Evolutionary conservation across 106 monocot genomes (phyloP), one percentile per base, ranked within the genome.

Genomic region (Allium fistulosum): DNA sequence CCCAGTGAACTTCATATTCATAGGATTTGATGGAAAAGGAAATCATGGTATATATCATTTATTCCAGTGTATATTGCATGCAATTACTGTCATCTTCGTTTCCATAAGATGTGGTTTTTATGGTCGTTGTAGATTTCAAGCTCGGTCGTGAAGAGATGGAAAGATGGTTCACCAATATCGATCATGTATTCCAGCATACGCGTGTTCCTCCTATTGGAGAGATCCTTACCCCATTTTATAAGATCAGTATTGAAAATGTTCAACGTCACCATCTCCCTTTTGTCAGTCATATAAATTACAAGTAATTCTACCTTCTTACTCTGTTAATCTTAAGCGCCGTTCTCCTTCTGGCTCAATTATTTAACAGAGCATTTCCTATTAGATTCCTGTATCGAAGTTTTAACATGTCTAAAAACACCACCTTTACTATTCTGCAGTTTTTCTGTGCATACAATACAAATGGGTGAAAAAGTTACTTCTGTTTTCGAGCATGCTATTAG

Each of bases 21-120:
- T 97, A 71, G 97, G 97, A 58, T 97, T 97, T 84, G 92, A 97
- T 77, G 92, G 97, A 71, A 88, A 89, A 84, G 97, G 97, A 49
- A 89, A 92, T 50, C 79, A 87, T 72, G 89, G 97, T 92, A 82
- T 45, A 14, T 58, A 18, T 22, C 45, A 49, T 58, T 66, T 12
- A 1, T 37, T 37, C 5, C 37, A 37, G 37, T 37, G 5, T 37
- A 37, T 37, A 37, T 37, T 37, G 37, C 5, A 37, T 37, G 37
- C 37, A 37, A 5, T 37, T 37, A 37, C 37, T 37, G 37, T 37
- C 37, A 37, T 37, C 37, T 37, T 5, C 37, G 5, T 37, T 37
- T 37, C 1, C 37, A 37, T 37, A 37, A 37, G 37, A 37, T 37
- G 37, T 61, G 18, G n/a, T 58, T 49, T 15, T 65, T 70, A 9